Conservation (phyloP, 768 basidiomycete genomes). For the Amanita polypyramis region DNA sequence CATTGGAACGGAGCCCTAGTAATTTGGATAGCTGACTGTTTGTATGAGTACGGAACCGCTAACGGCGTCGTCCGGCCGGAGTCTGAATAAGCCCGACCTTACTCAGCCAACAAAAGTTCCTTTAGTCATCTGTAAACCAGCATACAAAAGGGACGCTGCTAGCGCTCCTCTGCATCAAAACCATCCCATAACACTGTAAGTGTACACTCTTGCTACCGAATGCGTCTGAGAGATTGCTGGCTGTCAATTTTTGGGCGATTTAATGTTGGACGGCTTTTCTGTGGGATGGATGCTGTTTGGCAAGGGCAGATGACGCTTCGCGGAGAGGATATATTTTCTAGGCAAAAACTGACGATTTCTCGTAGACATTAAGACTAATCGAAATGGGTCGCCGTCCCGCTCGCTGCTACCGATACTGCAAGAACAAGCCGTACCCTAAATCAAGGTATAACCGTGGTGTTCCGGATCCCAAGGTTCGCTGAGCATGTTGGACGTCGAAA, state of each 20-base stretch:
- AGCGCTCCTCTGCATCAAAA: background rate
- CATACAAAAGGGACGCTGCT: conserved; percentile 4
- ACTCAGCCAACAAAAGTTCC: conserved; percentile 1
- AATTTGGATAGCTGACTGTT: background rate
- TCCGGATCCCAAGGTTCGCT: conserved; percentile 78
- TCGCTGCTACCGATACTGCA: conserved; percentile 98
- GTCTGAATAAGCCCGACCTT: conserved; percentile 6
- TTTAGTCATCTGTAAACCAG: conserved; percentile 5
- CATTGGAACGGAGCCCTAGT: background rate
- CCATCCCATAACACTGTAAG: conserved; percentile 4
- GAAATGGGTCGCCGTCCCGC: conserved; percentile 96
- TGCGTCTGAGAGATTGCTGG: background rate
- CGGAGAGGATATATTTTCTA: too few relatives aligned
- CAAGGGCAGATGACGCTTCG: conserved; percentile 6
- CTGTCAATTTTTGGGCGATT: background rate
- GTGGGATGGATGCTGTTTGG: conserved; percentile 8
- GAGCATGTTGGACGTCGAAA: background rate
- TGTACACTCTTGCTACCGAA: background rate
- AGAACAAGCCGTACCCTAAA: conserved; percentile 98
- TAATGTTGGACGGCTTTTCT: too few relatives aligned
- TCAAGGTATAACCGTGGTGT: conserved; percentile 98
- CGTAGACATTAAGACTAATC: conserved; percentile 10
- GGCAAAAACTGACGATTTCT: background rate
- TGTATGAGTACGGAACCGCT: background rate
- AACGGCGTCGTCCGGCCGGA: background rate